Evolutionary conservation across 1,139 yeast genomes (phyloP), one percentile per base, ranked within the genome.

Genomic region (Komagataea norvegica): DNA sequence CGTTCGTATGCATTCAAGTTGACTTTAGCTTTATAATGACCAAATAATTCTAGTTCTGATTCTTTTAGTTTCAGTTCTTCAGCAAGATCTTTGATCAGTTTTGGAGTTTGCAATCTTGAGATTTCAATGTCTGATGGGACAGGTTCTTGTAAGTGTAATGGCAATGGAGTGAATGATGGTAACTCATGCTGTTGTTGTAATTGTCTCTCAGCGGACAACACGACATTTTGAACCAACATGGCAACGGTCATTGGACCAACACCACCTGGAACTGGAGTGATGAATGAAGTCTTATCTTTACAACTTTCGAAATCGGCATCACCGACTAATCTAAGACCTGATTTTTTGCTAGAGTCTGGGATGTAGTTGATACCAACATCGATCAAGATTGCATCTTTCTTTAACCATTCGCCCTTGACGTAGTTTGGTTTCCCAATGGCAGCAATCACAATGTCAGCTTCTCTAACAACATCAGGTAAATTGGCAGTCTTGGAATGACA

Each of bases 201-300:
- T 33, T 70, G 75, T 51, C 73, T 56, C 43, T 77, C 65, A n/a
- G 86, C 84, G 33, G 85, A 82, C 43, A 69, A 67, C 42, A 75
- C 65, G 5, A 83, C 84, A 52, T 83, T 83, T 36, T 79, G 70
- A 46, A 84, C 74, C 45, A 83, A 70, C 88, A 81, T 81, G 31
- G 88, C 89, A 29, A 83, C 91, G 22, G 93, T 83, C 93, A 83
- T 83, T 49, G 93, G 93, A 27, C 93, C 93, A 49, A 83, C 93
- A 49, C 93, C 93, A 59, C 93, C 91, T 25, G 93, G 93, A 36
- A 83, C 93, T 5, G 93, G 93, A 6, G 93, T 82, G 38, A 83
- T 67, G 51, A 68, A 76, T 2, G 80, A 65, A 2, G 87, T 82
- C 47, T 68, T 70, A 37, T 69, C 62, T 40, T 66, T 65, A 38